phyloP scores from a whole-genome alignment of 108 stramenopile species.

The Licmophora abbreviata region DNA sequence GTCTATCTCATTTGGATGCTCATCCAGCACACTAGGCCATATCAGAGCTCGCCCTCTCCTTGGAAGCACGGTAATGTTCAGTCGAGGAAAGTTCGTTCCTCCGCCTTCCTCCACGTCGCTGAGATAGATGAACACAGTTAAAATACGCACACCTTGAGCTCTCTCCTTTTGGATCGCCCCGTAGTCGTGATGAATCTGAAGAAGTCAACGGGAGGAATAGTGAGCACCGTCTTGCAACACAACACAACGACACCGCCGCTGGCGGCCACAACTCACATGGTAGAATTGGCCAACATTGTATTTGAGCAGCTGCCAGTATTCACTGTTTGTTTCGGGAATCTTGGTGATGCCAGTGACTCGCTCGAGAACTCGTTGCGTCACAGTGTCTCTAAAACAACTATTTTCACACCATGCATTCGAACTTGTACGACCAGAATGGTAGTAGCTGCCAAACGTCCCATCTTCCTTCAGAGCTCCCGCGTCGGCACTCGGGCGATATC shows the following conservation, averaged over 20 bases:
- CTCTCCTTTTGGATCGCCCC: conserved; percentile 31
- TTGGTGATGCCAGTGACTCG: conserved; percentile 53
- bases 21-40: conserved; percentile 48
- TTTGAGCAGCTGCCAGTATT: conserved; percentile 67
- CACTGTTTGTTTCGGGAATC: conserved; percentile 45
- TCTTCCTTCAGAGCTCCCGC: conserved; percentile 27
- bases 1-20: conserved; percentile 39
- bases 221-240: not conserved
- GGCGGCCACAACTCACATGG: no score
- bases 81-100: conserved; percentile 23
- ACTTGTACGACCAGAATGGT: conserved; percentile 19
- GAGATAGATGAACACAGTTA: conserved; percentile 57
- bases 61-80: conserved; percentile 3
- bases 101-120: conserved; percentile 41
- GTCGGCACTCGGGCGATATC: conserved; percentile 48
- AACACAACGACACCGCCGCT: not conserved
- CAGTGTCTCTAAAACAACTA: conserved; percentile 39
- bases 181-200: conserved; percentile 56
- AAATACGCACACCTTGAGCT: conserved; percentile 51
- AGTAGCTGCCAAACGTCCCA: conserved; percentile 24
- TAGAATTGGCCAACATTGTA: conserved; percentile 63
- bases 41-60: conserved; percentile 4
- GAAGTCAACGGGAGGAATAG: not conserved
- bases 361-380: conserved; percentile 32
- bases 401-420: conserved; percentile 69